phyloP scores from a whole-genome alignment of 306 rosid genomes.

The Glycine soja region DNA sequence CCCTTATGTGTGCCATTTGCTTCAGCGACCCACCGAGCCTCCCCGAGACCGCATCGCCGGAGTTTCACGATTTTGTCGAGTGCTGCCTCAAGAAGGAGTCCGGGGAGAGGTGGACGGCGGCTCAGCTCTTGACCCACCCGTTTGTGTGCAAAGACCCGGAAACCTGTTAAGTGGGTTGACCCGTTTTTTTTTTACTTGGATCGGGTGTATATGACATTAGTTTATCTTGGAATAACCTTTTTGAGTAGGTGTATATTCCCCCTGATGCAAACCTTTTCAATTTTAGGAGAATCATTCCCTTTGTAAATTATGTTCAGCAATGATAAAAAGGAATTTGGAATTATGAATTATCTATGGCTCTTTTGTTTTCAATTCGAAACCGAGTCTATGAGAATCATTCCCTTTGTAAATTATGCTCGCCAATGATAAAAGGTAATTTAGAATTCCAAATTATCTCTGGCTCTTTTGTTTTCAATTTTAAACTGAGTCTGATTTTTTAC shows the following conservation, averaged over 20 bases:
- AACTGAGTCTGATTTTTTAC: too few species aligned
- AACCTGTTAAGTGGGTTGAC: neutral
- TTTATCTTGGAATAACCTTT: neutral
- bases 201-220: neutral
- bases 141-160: constrained; percentile 56
- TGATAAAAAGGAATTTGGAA: neutral
- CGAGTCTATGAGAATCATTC: too few species aligned
- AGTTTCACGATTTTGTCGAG: constrained; percentile 67
- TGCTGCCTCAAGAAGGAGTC: constrained; percentile 89
- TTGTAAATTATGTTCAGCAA: constrained; percentile 18
- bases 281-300: constrained; percentile 24
- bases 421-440: too few species aligned
- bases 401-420: too few species aligned
- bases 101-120: constrained; percentile 72
- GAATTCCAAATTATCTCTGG: too few species aligned
- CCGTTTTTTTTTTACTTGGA: neutral
- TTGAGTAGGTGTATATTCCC: constrained; percentile 39
- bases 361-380: neutral
- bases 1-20: constrained; percentile 90
- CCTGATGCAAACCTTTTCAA: constrained; percentile 26
- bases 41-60: constrained; percentile 67
- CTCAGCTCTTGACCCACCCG: constrained; percentile 76
- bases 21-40: constrained; percentile 78
- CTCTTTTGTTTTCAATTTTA: too few species aligned
- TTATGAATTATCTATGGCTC: neutral